phyloP scores from a whole-genome alignment of 2,329 filamentous ascomycete species.

The Tolypocladium inflatum region DNA sequence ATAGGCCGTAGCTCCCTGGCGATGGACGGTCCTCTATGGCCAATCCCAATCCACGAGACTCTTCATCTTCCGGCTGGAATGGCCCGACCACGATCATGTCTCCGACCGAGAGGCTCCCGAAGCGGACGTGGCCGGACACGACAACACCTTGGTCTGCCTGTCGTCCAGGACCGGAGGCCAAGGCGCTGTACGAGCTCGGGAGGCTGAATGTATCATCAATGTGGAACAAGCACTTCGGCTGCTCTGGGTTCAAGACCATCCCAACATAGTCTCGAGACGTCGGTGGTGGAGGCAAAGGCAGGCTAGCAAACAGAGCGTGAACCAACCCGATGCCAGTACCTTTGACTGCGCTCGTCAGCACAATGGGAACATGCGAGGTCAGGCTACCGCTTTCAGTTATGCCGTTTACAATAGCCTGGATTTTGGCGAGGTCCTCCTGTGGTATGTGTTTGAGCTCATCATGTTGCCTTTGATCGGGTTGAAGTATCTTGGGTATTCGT shows the following conservation, averaged over 20 bases:
- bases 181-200: conserved; percentile 43
- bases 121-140: conserved; percentile 75
- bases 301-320: conserved; percentile 68
- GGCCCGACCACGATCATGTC: conserved; percentile 74
- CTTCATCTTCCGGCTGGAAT: conserved; percentile 51
- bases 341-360: conserved; percentile 79
- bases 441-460: conserved; percentile 49
- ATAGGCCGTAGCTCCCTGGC: conserved; percentile 37
- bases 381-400: conserved; percentile 34
- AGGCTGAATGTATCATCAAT: conserved; percentile 84
- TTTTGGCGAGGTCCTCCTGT: conserved; percentile 44
- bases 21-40: conserved; percentile 38
- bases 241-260: conserved; percentile 45
- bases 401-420: conserved; percentile 42
- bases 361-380: conserved; percentile 61
- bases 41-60: conserved; percentile 15
- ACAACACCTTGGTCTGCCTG: conserved; percentile 52
- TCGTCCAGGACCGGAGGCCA: conserved; percentile 8
- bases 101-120: conserved; percentile 67
- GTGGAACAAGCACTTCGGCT: conserved; percentile 65
- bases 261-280: conserved; percentile 46
- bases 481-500: conserved; percentile 65
- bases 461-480: conserved; percentile 37
- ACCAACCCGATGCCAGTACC: conserved; percentile 73
- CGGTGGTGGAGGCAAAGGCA: conserved; percentile 58